Base-by-base conservation (phyloP, 371 early-diverging fungal genomes). In the Mucor lusitanicus region DNA sequence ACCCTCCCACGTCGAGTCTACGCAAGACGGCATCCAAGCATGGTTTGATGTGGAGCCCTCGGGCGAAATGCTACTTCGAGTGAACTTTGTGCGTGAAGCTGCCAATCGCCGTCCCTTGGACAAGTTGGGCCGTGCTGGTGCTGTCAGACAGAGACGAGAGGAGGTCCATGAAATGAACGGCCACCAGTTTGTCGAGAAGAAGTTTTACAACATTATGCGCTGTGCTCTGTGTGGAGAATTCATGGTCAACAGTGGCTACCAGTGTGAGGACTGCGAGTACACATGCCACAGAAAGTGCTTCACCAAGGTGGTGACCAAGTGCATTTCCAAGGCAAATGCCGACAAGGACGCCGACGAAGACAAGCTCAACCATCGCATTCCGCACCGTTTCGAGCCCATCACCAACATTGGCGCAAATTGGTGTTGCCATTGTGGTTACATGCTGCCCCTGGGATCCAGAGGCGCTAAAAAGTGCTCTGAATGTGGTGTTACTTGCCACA, bases 361-460 rank as follows among this genome's bases (percentile, higher is more conserved):
- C 19, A 84, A 88, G 39, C 79, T 93, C 17, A 89, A 89, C 27
- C 97, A 98, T 78, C 89, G 92, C 44, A 97, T 98, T 70, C 96
- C 96, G 25, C 99, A 99, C 84, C 89, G 94, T 27, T 96, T 95
- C 72, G 91, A 93, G 68, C 85, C 81, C 21, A 77, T 89, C 13
- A 90, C 91, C 48, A 91, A 87, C 58, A 82, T 93, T 62, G 90
- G 89, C 23, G 91, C 95, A 23, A 88, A 90, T 72, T 99, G 97
- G 96, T 99, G 99, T 81, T 90, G 91, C 72, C 99, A 99, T 78
- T 99, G 99, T 85, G 99, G 99, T 33, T 90, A 90, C 56, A 91
- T 96, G 87, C 87, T 99, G 23, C 88, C 96, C 3, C 76, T 97
- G 6, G 94, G 95, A 15, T 87, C 89, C 15, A 85, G 86, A 48